A percentile compares a stretch with the other conserved stretches of the same genome.
Evolutionary conservation across 805 yeast species (phyloP).

Genomic region (Candida golubevii): DNA sequence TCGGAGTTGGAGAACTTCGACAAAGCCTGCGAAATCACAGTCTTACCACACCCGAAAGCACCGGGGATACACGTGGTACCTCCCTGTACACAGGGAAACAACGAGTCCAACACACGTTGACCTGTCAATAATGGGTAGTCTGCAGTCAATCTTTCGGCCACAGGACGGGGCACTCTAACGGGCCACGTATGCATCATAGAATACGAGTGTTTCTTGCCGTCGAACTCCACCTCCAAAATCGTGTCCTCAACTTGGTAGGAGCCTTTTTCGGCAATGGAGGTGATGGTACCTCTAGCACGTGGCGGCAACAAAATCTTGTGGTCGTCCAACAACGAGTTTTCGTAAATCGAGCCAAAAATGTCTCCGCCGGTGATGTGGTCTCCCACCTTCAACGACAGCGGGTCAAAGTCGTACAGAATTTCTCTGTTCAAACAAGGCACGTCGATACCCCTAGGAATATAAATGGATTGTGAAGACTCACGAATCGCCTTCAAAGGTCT

Average conservation of each 20-base stretch:
- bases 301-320: constrained; percentile 97
- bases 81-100: constrained; percentile 99
- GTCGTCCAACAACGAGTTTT: constrained; percentile 86
- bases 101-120: constrained; percentile 96
- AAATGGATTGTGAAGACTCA: constrained; percentile 83
- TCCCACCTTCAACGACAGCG: constrained; percentile 76
- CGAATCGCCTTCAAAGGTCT: constrained; percentile 95
- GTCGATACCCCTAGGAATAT: constrained; percentile 98
- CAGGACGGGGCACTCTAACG: constrained; percentile 99
- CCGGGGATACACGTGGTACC: constrained; percentile 99
- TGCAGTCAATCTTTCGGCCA: constrained; percentile 88
- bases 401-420: constrained; percentile 80
- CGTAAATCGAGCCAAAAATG: constrained; percentile 88
- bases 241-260: constrained; percentile 88
- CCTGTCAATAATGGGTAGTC: constrained; percentile 96
- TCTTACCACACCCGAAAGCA: constrained; percentile 99
- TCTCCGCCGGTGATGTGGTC: constrained; percentile 99
- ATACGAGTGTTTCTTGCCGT: constrained; percentile 74
- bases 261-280: constrained; percentile 84
- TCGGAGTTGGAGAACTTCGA: constrained; percentile 98
- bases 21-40: constrained; percentile 95
- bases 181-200: constrained; percentile 99
- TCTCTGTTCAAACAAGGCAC: constrained; percentile 91
- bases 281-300: constrained; percentile 96
- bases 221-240: constrained; percentile 89